These are phyloP conservation scores for Nidula microcarpa DNA, from an alignment of 768 basidiomycete species.

Conservation along the genomic window DNA sequence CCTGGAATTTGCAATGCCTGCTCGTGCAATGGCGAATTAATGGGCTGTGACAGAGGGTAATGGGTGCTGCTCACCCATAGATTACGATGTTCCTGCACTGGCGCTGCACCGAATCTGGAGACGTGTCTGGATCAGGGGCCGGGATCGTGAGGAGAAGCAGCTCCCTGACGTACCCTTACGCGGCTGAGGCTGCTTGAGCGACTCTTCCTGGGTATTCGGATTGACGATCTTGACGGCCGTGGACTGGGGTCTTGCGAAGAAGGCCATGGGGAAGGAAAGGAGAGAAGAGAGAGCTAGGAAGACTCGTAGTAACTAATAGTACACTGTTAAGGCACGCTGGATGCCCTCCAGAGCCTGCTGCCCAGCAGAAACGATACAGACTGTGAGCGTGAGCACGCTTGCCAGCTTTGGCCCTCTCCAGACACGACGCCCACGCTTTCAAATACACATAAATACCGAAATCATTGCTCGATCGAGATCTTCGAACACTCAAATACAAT, in stretches of 20 bases:
- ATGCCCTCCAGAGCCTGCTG: constrained; percentile 1
- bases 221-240: constrained; percentile 71
- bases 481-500: no score
- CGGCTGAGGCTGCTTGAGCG: constrained; percentile 30
- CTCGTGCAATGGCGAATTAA: constrained; percentile 1
- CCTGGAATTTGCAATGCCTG: constrained; percentile 82
- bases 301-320: background rate
- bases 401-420: no score
- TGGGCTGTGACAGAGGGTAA: background rate
- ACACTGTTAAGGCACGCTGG: background rate
- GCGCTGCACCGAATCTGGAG: constrained; percentile 61
- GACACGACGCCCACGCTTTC: no score
- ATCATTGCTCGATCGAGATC: no score
- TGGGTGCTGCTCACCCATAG: constrained; percentile 60
- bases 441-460: background rate
- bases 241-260: constrained; percentile 64
- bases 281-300: background rate
- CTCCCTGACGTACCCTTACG: constrained; percentile 51
- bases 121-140: background rate
- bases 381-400: background rate
- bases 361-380: constrained; percentile 1
- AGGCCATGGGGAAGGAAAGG: constrained; percentile 46
- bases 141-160: constrained; percentile 7
- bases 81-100: constrained; percentile 92
- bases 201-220: constrained; percentile 45